These are phyloP conservation scores for Aspergillus baeticus DNA, from an alignment of 495 filamentous ascomycete species.

Conservation along the genomic window DNA sequence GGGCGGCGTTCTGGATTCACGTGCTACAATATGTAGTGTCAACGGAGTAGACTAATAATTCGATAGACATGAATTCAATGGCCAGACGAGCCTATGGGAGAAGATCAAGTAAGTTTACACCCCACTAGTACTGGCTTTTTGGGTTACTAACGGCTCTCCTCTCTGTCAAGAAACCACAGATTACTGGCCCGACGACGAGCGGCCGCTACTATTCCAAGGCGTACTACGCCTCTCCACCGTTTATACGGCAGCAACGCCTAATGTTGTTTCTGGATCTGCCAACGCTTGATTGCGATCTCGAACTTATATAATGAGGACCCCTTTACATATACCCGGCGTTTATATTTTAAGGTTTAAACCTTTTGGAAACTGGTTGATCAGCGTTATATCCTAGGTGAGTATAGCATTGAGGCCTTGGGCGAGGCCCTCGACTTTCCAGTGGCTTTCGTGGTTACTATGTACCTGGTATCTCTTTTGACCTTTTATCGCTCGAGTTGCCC, in stretches of 20 bases:
- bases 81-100: slow-evolving; percentile 35
- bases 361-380: slow-evolving; percentile 8
- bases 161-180: slow-evolving; percentile 3
- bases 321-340: slow-evolving; percentile 29
- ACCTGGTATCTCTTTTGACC: not conserved
- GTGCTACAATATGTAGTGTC: not conserved
- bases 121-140: not conserved
- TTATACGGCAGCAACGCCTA: not conserved
- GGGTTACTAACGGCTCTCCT: not conserved
- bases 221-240: slow-evolving; percentile 18
- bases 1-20: not conserved
- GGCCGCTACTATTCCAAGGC: slow-evolving; percentile 10
- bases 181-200: slow-evolving; percentile 9
- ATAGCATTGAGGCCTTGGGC: not conserved
- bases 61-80: slow-evolving; percentile 36
- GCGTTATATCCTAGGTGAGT: slow-evolving; percentile 4
- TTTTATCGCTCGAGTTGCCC: not conserved
- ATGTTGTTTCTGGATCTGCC: not conserved
- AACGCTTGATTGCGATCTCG: not conserved
- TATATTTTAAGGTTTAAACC: slow-evolving; percentile 12
- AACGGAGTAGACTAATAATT: not conserved
- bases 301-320: slow-evolving; percentile 1
- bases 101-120: slow-evolving; percentile 14
- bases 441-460: not conserved
- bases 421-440: not conserved